Base-by-base conservation (phyloP, 23 red algal genomes). In the Pyropia yezoensis region DNA sequence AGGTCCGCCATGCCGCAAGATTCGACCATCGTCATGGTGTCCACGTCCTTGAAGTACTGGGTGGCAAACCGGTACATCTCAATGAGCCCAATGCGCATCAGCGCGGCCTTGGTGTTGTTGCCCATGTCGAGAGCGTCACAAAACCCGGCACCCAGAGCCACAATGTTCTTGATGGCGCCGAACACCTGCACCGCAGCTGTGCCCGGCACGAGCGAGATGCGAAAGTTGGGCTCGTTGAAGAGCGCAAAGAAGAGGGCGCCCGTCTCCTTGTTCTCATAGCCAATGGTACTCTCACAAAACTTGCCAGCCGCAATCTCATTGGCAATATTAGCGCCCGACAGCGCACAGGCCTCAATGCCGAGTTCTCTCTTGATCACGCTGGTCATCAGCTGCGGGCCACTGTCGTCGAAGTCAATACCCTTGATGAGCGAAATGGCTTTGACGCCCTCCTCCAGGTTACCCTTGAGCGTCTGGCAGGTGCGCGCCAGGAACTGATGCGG, bases 101-200 rank as follows among this genome's bases (percentile, higher is more conserved):
- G 50, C 26, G 82, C 90, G 7, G 90, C 77, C 63, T 88, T 87
- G 27, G 82, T 88, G 68, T 95, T 95, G 56, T 95, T 88, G 14
- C 82, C 82, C 75, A 83, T 69, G 24, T 77, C 82, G 21, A 88
- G 59, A 52, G 74, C 90, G 74, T 95, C 90, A 63, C 75, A 82
- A 54, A 95, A 95, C 9, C 90, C 90, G 0, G 90, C 80, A 14
- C 74, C 90, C 11, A 95, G 73, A 23, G 90, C 90, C 21, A 95
- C 82, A 30, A 95, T 70, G 70, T 95, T 95, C 76, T 95, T 95
- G 19, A 95, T 52, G 18, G 90, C 82, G 15, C 90, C 90, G 73
- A 80, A 88, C 58, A 95, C 77, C 57, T 95, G 74, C 17, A 88
- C 90, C 5, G 75, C 75, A 6, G 78, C 59, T n/a, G 82, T 61